These are phyloP conservation scores for Cystobasidium slooffiae DNA, from an alignment of 1,284 basidiomycete genomes.

Conservation along the genomic window DNA sequence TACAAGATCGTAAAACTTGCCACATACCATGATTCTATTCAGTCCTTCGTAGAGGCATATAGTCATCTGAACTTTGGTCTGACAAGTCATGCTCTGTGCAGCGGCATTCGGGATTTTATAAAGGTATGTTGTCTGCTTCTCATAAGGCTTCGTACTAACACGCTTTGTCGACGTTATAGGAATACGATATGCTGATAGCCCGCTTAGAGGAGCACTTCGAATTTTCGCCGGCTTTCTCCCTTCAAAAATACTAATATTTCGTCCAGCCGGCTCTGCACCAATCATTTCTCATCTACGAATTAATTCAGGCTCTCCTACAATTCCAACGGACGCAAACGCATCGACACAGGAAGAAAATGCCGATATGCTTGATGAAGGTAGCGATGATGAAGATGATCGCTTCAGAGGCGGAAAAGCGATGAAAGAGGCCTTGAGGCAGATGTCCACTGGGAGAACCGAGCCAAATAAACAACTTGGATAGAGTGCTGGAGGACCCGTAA, in stretches of 20 bases:
- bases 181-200: constrained; percentile 89
- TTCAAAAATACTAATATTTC: constrained; percentile 96
- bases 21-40: constrained; percentile 88
- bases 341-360: constrained; percentile 62
- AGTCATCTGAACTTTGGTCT: constrained; percentile 77
- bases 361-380: constrained; percentile 65
- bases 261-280: constrained; percentile 93
- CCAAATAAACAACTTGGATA: background rate
- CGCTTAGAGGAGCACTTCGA: constrained; percentile 94
- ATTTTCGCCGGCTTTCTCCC: constrained; percentile 81
- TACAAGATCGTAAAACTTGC: constrained; percentile 88
- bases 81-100: constrained; percentile 93
- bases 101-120: constrained; percentile 88
- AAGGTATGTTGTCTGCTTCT: constrained; percentile 59
- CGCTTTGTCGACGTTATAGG: constrained; percentile 60
- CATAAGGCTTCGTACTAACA: background rate
- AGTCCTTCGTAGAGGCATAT: constrained; percentile 81
- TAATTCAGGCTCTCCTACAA: constrained; percentile 63
- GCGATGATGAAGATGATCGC: constrained; percentile 41
- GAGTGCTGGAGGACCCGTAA: constrained; percentile 63
- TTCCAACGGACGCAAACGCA: constrained; percentile 55
- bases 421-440: constrained; percentile 22
- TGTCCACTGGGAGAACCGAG: background rate
- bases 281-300: constrained; percentile 65
- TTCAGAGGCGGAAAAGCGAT: constrained; percentile 39